phyloP scores from a whole-genome alignment of 129 eudicot genomes.

The Helichrysum umbraculigerum region DNA sequence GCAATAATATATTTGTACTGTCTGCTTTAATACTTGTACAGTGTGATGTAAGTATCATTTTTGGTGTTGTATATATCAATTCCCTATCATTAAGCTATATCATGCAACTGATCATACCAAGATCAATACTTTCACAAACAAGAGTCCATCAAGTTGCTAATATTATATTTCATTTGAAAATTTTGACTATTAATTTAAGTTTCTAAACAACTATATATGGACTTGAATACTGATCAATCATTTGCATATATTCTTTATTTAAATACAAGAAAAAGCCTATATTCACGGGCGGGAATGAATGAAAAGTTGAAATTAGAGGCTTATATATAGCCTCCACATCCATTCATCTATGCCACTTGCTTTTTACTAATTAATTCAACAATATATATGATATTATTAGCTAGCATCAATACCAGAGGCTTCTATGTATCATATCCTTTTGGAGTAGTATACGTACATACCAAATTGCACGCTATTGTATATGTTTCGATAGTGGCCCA shows the following conservation, averaged over 20 bases:
- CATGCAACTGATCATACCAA: background rate
- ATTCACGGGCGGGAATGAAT: conserved; percentile 50
- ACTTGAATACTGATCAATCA: conserved; percentile 33
- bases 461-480: background rate
- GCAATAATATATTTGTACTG: no score
- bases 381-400: conserved; percentile 27
- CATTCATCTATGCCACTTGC: conserved; percentile 32
- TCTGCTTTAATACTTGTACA: no score
- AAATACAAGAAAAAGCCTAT: conserved; percentile 44
- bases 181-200: conserved; percentile 20
- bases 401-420: conserved; percentile 12
- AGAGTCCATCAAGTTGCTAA: conserved; percentile 26
- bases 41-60: no score
- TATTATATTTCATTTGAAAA: background rate
- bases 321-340: conserved; percentile 36
- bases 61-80: no score
- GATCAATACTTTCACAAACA: conserved; percentile 17
- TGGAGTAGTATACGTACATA: background rate
- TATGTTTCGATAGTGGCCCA: background rate
- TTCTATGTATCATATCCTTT: background rate
- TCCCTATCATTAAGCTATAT: background rate
- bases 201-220: conserved; percentile 15
- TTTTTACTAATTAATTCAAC: conserved; percentile 27
- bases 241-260: conserved; percentile 27
- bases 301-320: conserved; percentile 42